Conservation (phyloP, 495 filamentous ascomycete species). For the Emericellopsis terricola region DNA sequence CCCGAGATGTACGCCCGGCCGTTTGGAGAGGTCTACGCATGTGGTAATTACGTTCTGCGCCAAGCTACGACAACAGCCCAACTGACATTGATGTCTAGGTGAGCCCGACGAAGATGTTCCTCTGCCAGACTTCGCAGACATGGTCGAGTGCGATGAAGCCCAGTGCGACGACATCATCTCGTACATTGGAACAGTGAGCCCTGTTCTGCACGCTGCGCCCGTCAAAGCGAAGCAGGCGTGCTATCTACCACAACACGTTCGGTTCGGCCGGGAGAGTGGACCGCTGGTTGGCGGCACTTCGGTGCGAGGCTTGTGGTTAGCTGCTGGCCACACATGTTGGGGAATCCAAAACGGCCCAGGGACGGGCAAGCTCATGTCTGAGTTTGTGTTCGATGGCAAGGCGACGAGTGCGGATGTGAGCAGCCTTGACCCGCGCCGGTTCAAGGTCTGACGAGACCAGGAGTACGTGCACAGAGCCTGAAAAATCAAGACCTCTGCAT, state of each 20-base stretch:
- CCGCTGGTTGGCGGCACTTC: conserved; percentile 66
- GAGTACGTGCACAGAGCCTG: too few relatives aligned
- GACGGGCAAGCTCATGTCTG: conserved; percentile 77
- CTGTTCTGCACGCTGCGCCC: conserved; percentile 56
- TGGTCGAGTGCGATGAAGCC: conserved; percentile 55
- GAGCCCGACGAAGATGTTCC: conserved; percentile 66
- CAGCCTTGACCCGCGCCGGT: conserved; percentile 47
- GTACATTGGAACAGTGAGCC: conserved; percentile 60
- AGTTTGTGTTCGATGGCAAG: conserved; percentile 66
- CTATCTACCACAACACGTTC: conserved; percentile 63
- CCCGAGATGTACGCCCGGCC: conserved; percentile 93
- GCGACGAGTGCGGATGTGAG: conserved; percentile 57
- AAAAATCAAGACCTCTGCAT: too few relatives aligned
- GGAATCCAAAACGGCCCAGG: conserved; percentile 92
- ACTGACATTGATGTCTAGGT: conserved; percentile 22
- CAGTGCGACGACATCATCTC: conserved; percentile 81
- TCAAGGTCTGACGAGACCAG: conserved; percentile 18
- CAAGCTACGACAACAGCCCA: background rate
- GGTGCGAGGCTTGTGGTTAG: conserved; percentile 62
- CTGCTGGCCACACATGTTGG: conserved; percentile 92
- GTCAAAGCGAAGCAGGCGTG: conserved; percentile 78
- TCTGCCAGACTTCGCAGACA: conserved; percentile 56
- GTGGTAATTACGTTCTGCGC: conserved; percentile 21
- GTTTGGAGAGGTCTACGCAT: conserved; percentile 78
- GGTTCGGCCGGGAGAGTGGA: conserved; percentile 36